Evolutionary conservation across 306 rosid genomes (phyloP).

Genomic region (Luffa acutangula): DNA sequence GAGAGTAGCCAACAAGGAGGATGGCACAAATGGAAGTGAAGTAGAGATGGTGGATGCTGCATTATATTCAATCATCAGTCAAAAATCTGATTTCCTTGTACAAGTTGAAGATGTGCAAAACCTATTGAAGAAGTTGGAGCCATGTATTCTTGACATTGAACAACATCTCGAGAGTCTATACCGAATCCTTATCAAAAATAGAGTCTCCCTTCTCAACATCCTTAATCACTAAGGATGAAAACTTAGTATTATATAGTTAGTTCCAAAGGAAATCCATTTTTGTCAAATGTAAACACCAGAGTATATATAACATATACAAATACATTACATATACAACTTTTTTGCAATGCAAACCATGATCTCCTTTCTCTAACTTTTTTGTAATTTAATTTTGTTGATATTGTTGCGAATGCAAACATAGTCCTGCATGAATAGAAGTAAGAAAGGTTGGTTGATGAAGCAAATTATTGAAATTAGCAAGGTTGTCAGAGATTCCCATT

Average conservation of each 20-base stretch:
- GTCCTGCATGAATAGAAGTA: no score
- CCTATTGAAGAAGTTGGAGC: neutral
- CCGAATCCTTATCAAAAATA: conserved; percentile 15
- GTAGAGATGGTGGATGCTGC: conserved; percentile 13
- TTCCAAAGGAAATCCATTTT: neutral
- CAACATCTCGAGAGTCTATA: conserved; percentile 12
- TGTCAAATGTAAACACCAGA: neutral
- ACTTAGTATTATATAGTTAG: neutral
- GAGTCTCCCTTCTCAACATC: conserved; percentile 23
- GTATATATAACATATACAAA: neutral
- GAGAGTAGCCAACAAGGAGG: conserved; percentile 9
- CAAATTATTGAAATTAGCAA: no score
- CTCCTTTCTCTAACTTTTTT: no score
- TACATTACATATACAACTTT: neutral
- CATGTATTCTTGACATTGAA: conserved; percentile 6
- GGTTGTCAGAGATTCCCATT: no score
- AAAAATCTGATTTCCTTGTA: neutral
- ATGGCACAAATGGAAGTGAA: neutral
- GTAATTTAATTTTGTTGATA: no score
- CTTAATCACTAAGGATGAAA: conserved; percentile 13
- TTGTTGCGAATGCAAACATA: no score
- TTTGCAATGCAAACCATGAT: no score
- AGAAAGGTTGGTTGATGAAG: no score
- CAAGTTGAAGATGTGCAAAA: neutral
- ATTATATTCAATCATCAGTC: neutral